Conservation (phyloP, 2,329 filamentous ascomycete genomes). For the Xylariales sp. region DNA sequence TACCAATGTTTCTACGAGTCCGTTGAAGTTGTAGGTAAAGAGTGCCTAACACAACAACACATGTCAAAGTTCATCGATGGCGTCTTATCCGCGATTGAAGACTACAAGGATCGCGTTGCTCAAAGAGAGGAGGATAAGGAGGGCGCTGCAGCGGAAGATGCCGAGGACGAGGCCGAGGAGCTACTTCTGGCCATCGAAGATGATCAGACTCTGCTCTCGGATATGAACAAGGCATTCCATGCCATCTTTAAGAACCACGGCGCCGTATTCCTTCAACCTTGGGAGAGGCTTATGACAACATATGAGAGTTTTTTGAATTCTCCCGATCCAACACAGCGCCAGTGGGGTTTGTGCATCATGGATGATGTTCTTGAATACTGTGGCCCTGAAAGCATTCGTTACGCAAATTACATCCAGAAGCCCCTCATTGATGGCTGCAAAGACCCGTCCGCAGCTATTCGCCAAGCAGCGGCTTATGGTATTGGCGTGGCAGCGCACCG, state of each 20-base stretch:
- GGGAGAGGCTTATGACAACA: slow-evolving; percentile 80
- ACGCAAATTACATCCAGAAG: slow-evolving; percentile 79
- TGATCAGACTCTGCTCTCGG: slow-evolving; percentile 90
- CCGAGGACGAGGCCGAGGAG: slow-evolving; percentile 85
- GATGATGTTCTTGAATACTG: slow-evolving; percentile 98
- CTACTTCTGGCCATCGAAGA: slow-evolving; percentile 90
- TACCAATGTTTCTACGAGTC: slow-evolving; percentile 99
- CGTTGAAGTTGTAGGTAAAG: slow-evolving; percentile 86
- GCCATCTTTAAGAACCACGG: slow-evolving; percentile 98
- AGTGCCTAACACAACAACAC: slow-evolving; percentile 71
- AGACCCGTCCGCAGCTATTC: slow-evolving; percentile 82
- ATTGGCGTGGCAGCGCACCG: slow-evolving; percentile 94
- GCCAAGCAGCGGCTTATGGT: slow-evolving; percentile 88
- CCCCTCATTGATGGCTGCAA: slow-evolving; percentile 83
- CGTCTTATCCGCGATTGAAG: slow-evolving; percentile 79
- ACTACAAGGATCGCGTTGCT: slow-evolving; percentile 85
- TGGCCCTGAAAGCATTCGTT: slow-evolving; percentile 80
- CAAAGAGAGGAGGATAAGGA: slow-evolving; percentile 79
- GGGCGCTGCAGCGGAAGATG: slow-evolving; percentile 71
- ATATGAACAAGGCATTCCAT: slow-evolving; percentile 99
- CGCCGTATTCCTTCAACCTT: slow-evolving; percentile 75
- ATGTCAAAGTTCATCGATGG: slow-evolving; percentile 86
- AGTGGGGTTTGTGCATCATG: slow-evolving; percentile 99
- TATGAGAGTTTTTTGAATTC: slow-evolving; percentile 84
- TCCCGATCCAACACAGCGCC: slow-evolving; percentile 80